These are phyloP conservation scores for Gentiana dahurica DNA, from an alignment of 257 asterid genomes.

Conservation along the genomic window DNA sequence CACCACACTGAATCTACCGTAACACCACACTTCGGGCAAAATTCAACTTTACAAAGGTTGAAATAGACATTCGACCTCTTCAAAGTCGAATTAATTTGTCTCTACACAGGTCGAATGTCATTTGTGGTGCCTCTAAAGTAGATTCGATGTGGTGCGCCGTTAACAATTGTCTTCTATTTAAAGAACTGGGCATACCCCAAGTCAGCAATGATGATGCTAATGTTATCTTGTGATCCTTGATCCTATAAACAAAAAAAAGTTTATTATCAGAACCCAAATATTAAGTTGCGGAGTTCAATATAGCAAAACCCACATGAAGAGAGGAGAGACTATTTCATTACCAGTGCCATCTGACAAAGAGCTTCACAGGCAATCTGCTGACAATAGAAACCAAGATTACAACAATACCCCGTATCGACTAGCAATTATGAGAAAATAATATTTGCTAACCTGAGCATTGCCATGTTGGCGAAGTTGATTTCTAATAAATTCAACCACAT, in stretches of 20 bases:
- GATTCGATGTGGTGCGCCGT: too few species aligned
- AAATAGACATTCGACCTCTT: too few species aligned
- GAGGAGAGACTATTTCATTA: constrained; percentile 17
- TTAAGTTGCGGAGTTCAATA: neutral
- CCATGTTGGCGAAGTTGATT: constrained; percentile 75
- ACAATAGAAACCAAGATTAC: constrained; percentile 8
- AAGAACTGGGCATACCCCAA: constrained; percentile 51
- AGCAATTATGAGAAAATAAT: neutral
- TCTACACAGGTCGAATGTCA: too few species aligned
- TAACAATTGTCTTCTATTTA: too few species aligned
- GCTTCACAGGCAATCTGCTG: constrained; percentile 82
- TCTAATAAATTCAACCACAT: constrained; percentile 57
- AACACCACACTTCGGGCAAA: too few species aligned
- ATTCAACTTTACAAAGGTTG: too few species aligned
- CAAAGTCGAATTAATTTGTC: too few species aligned
- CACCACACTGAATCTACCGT: too few species aligned
- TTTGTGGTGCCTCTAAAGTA: too few species aligned
- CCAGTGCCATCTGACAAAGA: constrained; percentile 79
- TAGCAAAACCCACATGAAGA: neutral
- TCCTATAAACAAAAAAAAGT: constrained; percentile 35
- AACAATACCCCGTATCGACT: constrained; percentile 1
- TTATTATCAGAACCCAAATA: constrained; percentile 7
- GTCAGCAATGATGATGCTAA: constrained; percentile 84
- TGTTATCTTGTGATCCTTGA: constrained; percentile 71
- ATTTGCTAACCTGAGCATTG: constrained; percentile 57